Base-by-base conservation (phyloP, 2,329 filamentous ascomycete genomes). In the Sporothrix pseudoabietina region DNA sequence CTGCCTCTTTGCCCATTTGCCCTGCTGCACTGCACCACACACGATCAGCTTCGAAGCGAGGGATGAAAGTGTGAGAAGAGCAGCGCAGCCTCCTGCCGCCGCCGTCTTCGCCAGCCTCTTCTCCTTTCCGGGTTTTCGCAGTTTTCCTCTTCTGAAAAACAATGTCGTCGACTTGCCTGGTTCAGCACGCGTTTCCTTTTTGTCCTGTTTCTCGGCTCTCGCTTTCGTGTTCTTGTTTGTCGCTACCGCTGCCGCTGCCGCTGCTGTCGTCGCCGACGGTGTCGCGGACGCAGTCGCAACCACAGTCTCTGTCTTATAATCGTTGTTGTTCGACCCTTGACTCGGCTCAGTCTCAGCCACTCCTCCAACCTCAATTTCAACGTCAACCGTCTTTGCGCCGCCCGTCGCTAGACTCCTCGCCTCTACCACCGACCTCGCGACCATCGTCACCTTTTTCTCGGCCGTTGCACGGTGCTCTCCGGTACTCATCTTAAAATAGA, bases 161-260 rank as follows among this genome's bases (percentile, higher is more conserved):
- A 41, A 70, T 71, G 69, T 71, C 69, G 69, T 71, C 69, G 69
- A 59, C 39, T n/a, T 71, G 69, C 54, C 54, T 4, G 54, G 54
- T 26, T 39, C 69, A 71, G 54, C 39, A 61, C 69, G 69, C 54
- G 39, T 61, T 71, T 61, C 54, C 69, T 71, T 71, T 71, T 54
- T 44, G 54, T 71, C 16, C 54, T 71, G 52, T 47, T 59, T 71
- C 54, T 47, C 69, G 52, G 49, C 47, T 70, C 35, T 57, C 52
- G 52, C 12, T 39, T 52, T 54, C 66, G 66, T 39, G 66, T 7
- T 19, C 47, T 39, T 54, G 66, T 41, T 54, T 47, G 47, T 54
- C 47, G 47, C 30, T 69, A 22, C 19, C 30, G 66, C 47, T 54
- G 47, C 16, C 47, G 26, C 41, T 30, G 63, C 16, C 61, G n/a